Evolutionary conservation across 331 rosid species (phyloP), one percentile per base, ranked within the genome.

Genomic region (Saraca asoca): DNA sequence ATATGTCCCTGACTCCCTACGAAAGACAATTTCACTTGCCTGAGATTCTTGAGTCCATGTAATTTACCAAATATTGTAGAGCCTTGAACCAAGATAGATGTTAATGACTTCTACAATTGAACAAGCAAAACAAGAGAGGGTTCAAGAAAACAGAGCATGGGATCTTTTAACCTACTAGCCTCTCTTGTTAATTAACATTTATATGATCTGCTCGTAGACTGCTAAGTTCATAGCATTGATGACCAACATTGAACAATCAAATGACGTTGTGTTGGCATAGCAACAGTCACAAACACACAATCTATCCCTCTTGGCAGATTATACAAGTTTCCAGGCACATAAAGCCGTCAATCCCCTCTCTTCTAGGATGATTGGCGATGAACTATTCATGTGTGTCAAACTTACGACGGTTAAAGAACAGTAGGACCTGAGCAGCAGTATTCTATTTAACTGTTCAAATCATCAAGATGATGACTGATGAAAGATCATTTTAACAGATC

Each of bases 401-500:
- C 19, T 3, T 7, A 16, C 55, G 16, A 15, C 39, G 2, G 10
- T 11, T 4, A 38, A 15, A 14, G 33, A 33, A 62, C 18, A 24
- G 41, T 3, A 51, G 5, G 3, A 4, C 2, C 7, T 29, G 9
- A 53, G n/a, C 11, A 12, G 18, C 7, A 7, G 0, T 10, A 39
- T 39, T 39, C 9, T 6, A 38, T 38, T 38, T 7, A 8, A 39
- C 2, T 39, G 11, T 39, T 10, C 43, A 5, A 8, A 39, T 39
- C 43, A 39, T 10, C 43, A 39, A 39, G 90, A 84, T 52, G 96
- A 84, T 89, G 88, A 86, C 56, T 43, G 72, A 74, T 33, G 67
- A 20, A 66, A 16, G 10, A 15, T 55, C 58, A 24, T 41, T 9
- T 38, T 20, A 14, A 29, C 9, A 73, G 24, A 57, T 66, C 12